Conservation (phyloP, 148 eudicot species). For the Diospyros kaki region DNA sequence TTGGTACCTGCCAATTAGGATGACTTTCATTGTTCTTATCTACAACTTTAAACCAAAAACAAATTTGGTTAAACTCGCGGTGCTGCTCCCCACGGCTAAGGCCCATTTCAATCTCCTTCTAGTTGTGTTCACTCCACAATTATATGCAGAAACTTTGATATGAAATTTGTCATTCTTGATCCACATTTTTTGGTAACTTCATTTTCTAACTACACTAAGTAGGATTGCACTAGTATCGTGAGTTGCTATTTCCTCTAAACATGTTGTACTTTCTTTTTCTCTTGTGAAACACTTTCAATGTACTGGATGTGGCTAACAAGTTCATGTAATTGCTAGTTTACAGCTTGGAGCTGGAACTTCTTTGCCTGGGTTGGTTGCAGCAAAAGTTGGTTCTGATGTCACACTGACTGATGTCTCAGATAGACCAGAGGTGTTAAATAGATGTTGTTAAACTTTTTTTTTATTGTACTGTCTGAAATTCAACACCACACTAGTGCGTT, state of each 20-base stretch:
- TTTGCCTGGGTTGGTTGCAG: constrained; percentile 94
- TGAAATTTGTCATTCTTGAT: no score
- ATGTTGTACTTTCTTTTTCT: background rate
- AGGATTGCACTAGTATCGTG: background rate
- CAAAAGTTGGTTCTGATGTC: constrained; percentile 85
- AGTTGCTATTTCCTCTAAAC: background rate
- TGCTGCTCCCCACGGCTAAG: no score
- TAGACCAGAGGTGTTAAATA: constrained; percentile 51
- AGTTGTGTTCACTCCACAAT: no score
- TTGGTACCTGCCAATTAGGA: no score
- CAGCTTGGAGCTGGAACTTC: constrained; percentile 98
- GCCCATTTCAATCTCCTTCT: no score
- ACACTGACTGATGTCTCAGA: constrained; percentile 64
- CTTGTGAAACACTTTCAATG: background rate
- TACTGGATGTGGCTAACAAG: background rate
- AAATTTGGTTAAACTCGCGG: no score
- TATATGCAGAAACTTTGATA: no score
- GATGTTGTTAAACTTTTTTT: background rate
- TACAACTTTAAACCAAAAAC: no score
- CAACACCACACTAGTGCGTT: background rate
- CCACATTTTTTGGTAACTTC: no score
- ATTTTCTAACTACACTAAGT: background rate
- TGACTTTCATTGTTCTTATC: no score
- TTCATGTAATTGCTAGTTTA: constrained; percentile 7
- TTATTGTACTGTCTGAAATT: background rate